Percentiles rank a stretch among this genome's conserved stretches.
Evolutionary conservation across 179 eudicot species (phyloP).

Genomic region (Amaranthus tricolor): DNA sequence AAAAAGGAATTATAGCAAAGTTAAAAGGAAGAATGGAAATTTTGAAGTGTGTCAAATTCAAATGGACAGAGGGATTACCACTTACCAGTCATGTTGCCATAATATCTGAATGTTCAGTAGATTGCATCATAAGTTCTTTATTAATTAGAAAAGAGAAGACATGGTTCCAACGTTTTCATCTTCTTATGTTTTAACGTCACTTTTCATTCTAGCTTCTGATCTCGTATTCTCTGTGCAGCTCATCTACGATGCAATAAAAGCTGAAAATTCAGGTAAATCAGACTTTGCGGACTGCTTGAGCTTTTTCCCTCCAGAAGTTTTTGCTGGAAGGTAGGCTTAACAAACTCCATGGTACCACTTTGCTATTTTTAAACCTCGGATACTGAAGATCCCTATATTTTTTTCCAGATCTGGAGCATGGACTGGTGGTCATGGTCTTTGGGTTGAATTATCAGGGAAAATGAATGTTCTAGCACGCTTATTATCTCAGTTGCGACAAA

Average conservation of each 20-base stretch:
- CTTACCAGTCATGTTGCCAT: background rate
- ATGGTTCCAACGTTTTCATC: background rate
- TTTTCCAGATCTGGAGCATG: slow-evolving; percentile 85
- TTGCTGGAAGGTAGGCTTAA: slow-evolving; percentile 77
- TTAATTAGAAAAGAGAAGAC: background rate
- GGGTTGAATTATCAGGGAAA: slow-evolving; percentile 99
- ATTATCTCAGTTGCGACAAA: slow-evolving; percentile 74
- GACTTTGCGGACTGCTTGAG: slow-evolving; percentile 87
- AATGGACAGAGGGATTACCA: background rate
- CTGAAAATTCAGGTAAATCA: slow-evolving; percentile 79
- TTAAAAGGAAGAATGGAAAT: too few relatives aligned
- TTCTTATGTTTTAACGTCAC: slow-evolving; percentile 4
- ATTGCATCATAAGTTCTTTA: background rate
- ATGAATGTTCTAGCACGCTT: slow-evolving; percentile 95
- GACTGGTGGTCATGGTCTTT: slow-evolving; percentile 87
- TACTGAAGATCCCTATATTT: slow-evolving; percentile 8
- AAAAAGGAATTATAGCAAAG: too few relatives aligned
- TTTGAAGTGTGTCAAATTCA: slow-evolving; percentile 1
- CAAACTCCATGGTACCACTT: background rate
- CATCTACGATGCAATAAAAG: slow-evolving; percentile 84
- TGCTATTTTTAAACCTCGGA: slow-evolving; percentile 3
- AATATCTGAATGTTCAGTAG: background rate
- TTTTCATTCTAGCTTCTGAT: background rate
- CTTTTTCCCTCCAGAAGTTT: slow-evolving; percentile 86
- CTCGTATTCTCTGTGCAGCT: slow-evolving; percentile 52